Evolutionary conservation across 768 basidiomycete genomes (phyloP).

Genomic region (Amyloporia xantha): DNA sequence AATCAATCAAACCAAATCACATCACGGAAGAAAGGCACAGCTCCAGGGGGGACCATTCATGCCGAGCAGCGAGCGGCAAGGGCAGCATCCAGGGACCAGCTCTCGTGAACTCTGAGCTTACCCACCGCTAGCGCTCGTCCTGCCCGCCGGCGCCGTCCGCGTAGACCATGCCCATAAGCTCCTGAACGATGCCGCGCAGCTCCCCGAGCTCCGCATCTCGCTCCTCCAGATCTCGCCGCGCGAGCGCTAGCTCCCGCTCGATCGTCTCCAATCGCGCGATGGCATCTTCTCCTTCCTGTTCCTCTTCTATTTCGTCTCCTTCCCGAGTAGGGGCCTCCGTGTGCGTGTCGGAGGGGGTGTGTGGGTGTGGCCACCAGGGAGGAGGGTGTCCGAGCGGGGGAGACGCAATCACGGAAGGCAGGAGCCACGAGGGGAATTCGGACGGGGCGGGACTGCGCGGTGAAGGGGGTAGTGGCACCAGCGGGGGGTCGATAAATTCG

Average conservation of each 20-base stretch:
- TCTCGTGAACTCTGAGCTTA: too few species aligned
- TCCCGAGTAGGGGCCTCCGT: not conserved
- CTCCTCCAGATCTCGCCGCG: conserved; percentile 8
- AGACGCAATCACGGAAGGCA: not conserved
- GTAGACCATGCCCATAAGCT: not conserved
- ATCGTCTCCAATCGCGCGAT: conserved; percentile 5
- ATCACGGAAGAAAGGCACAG: too few species aligned
- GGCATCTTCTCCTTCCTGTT: too few species aligned
- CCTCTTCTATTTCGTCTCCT: too few species aligned
- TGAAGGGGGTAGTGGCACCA: conserved; percentile 5
- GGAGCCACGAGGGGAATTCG: not conserved
- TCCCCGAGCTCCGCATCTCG: conserved; percentile 9
- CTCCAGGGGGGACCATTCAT: too few species aligned
- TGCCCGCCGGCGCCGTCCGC: too few species aligned
- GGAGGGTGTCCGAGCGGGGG: too few species aligned
- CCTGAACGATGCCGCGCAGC: conserved; percentile 3
- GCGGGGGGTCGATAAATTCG: not conserved
- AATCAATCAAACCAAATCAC: too few species aligned
- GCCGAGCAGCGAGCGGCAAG: too few species aligned
- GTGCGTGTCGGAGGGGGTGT: not conserved
- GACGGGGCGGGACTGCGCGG: not conserved
- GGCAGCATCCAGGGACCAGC: too few species aligned
- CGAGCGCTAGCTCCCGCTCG: conserved; percentile 9
- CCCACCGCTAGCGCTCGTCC: too few species aligned
- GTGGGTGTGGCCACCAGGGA: conserved; percentile 2